These are phyloP conservation scores for Coemansia sp. DNA, from an alignment of 192 early-diverging fungal genomes.

Conservation along the genomic window DNA sequence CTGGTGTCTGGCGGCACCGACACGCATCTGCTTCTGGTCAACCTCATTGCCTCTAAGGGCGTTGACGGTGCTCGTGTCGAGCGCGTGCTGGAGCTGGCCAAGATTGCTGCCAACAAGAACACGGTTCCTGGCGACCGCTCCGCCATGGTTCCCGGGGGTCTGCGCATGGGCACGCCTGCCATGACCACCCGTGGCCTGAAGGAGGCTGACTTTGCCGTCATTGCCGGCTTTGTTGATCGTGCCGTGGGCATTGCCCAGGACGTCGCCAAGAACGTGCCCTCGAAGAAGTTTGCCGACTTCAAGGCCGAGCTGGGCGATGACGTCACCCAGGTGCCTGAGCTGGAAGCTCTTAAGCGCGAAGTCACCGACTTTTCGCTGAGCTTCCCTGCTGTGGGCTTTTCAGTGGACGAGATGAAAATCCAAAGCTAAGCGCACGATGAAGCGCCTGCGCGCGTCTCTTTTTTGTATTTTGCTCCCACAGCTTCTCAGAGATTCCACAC, in stretches of 20 bases:
- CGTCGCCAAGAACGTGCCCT: slow-evolving; percentile 60
- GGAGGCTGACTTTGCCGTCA: slow-evolving; percentile 84
- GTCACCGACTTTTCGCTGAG: slow-evolving; percentile 77
- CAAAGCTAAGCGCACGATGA: slow-evolving; percentile 17
- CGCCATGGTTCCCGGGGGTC: slow-evolving; percentile 89
- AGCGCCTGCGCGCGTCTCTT: background rate
- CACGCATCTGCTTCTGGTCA: slow-evolving; percentile 89
- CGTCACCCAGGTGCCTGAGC: slow-evolving; percentile 56
- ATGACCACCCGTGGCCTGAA: slow-evolving; percentile 93
- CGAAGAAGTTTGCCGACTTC: slow-evolving; percentile 86
- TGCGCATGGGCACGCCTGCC: slow-evolving; percentile 93
- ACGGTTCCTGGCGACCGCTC: slow-evolving; percentile 95
- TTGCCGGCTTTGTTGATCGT: slow-evolving; percentile 83
- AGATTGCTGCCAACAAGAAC: slow-evolving; percentile 99
- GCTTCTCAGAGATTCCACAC: too few relatives aligned
- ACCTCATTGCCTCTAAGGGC: slow-evolving; percentile 71
- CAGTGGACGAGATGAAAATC: slow-evolving; percentile 65
- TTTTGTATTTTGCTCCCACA: too few relatives aligned
- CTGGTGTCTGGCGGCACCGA: slow-evolving; percentile 94
- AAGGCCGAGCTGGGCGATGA: slow-evolving; percentile 77
- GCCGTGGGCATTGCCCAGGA: slow-evolving; percentile 78
- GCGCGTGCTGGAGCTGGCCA: slow-evolving; percentile 90
- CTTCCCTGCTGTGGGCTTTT: slow-evolving; percentile 90
- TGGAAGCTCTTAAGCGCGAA: slow-evolving; percentile 71
- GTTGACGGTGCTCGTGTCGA: slow-evolving; percentile 96